These are phyloP conservation scores for Epichloe sp. DNA, from an alignment of 2,329 filamentous ascomycete species.

Conservation along the genomic window DNA sequence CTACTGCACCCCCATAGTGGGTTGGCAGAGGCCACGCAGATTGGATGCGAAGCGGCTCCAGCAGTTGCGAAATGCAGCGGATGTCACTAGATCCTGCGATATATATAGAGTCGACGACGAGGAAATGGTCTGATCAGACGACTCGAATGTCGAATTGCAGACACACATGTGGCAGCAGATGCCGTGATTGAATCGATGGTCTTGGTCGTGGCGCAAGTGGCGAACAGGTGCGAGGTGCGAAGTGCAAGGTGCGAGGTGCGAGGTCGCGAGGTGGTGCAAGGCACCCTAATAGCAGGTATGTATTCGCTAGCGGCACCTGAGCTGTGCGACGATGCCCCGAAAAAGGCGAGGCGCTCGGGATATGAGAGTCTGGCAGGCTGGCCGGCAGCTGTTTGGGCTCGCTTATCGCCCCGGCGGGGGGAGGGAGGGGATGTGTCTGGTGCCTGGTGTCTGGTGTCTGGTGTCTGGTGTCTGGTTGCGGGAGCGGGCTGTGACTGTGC, in stretches of 20 bases:
- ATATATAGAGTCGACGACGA: slow-evolving; percentile 1
- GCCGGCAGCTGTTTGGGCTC: background rate
- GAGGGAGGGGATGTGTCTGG: background rate
- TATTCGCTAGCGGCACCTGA: slow-evolving; percentile 6
- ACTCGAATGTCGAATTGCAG: background rate
- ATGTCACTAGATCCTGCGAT: slow-evolving; percentile 1
- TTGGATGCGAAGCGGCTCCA: background rate
- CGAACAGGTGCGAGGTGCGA: background rate
- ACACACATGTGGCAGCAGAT: background rate
- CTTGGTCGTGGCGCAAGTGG: background rate
- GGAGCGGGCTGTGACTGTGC: background rate
- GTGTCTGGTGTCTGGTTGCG: background rate
- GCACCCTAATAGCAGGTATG: slow-evolving; percentile 3
- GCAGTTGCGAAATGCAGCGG: slow-evolving; percentile 2
- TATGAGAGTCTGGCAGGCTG: background rate
- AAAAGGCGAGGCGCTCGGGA: slow-evolving; percentile 1
- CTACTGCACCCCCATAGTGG: slow-evolving; percentile 11
- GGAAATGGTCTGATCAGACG: slow-evolving; percentile 1
- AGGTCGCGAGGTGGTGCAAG: background rate
- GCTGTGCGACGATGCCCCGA: slow-evolving; percentile 4
- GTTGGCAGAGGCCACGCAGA: slow-evolving; percentile 3
- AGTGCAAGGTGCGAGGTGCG: background rate
- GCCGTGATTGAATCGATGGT: background rate
- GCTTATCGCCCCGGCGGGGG: background rate
- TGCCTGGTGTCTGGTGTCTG: background rate